Evolutionary conservation across 345 rosid genomes (phyloP).

Genomic region (Eucalyptus polybractea): DNA sequence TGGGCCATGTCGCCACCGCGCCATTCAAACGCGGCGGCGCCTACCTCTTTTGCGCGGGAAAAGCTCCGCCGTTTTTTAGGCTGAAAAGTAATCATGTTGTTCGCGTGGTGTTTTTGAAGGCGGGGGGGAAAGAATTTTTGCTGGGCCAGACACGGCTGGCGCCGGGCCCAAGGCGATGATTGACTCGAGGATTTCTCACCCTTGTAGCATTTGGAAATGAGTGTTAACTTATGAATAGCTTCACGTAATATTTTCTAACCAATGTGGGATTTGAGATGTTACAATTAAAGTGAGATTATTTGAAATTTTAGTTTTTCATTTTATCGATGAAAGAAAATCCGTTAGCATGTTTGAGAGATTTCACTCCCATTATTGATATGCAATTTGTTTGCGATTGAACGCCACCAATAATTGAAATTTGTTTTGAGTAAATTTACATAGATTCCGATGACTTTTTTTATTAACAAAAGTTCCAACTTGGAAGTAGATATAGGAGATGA

Average conservation of each 20-base stretch:
- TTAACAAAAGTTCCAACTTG: neutral
- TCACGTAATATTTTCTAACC: accelerated
- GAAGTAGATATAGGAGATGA: neutral
- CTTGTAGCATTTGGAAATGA: neutral
- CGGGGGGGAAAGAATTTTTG: neutral
- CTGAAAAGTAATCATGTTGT: neutral
- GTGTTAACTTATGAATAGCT: accelerated
- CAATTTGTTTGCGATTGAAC: neutral
- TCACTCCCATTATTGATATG: neutral
- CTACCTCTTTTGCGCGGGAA: slow-evolving; percentile 21
- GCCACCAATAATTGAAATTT: neutral
- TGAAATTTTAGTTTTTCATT: neutral
- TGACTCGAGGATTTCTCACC: neutral
- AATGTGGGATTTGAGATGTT: accelerated
- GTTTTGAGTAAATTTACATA: neutral
- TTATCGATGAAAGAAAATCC: neutral
- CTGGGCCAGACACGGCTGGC: neutral
- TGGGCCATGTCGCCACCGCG: slow-evolving; percentile 1
- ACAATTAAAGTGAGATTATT: neutral
- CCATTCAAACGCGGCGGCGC: slow-evolving; percentile 12
- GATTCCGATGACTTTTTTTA: neutral
- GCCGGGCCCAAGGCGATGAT: neutral
- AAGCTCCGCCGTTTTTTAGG: neutral
- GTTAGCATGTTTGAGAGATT: neutral
- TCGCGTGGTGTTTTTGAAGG: neutral